Evolutionary conservation across 202 grass and related monocot genomes (phyloP), one percentile per base, ranked within the genome.

Genomic region (Zoysia matrella): DNA sequence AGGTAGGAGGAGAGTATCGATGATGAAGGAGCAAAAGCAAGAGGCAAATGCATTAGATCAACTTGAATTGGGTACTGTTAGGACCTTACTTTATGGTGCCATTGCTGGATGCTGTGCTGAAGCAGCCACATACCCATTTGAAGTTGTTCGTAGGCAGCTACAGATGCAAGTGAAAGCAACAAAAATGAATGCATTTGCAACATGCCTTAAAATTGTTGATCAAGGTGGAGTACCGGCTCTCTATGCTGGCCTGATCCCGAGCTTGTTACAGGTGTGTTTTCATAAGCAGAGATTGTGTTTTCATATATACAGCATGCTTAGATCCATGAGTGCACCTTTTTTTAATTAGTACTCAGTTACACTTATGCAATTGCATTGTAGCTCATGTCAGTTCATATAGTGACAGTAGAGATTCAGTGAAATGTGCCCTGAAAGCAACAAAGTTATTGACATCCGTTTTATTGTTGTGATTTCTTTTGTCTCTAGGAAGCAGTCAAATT

Each of bases 231-330:
- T 99, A 40, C 93, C 96, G 7, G 96, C 93, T 71, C 96, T 99
- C 5, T 99, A 99, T 48, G 91, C 82, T 47, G 96, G 96, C n/a
- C 63, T 99, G 89, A 94, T 99, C 72, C 96, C 96, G 52, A 99
- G 96, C 80, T 87, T 99, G 83, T 73, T 99, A 86, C 96, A 99
- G 92, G 96, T 99, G 90, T 66, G 62, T 80, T 56, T 71, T 62
- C 30, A 51, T 71, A 44, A 71, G 83, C 30, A 79, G 78, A 82
- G 15, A 75, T 58, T 75, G 11, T 46, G 61, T 47, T 73, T 85
- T 46, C 40, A 82, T 6, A 42, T 61, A 79, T 47, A 4, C 45
- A 39, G 50, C 74, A 41, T 11, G 53, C 47, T 22, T 68, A 65
- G 4, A 12, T 56, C 52, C 81, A 9, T 70, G 6, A 64, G 41